Evolutionary conservation across 306 rosid genomes (phyloP).

Genomic region (Phaseolus lunatus): DNA sequence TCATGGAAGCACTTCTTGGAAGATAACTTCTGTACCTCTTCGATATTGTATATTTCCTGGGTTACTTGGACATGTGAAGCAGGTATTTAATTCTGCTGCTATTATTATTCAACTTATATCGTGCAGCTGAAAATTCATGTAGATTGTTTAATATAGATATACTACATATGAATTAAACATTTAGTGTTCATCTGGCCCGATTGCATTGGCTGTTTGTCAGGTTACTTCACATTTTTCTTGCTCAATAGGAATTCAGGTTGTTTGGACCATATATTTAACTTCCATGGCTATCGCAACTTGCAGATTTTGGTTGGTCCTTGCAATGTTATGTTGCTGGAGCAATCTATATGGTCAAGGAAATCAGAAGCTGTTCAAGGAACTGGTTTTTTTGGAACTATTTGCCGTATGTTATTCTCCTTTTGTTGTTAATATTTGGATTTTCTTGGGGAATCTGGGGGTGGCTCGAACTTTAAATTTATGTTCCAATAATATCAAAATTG

Average conservation of each 20-base stretch:
- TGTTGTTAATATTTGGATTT: not conserved
- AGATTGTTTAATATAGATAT: constrained; percentile 30
- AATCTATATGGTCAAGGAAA: constrained; percentile 15
- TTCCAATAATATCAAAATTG: not conserved
- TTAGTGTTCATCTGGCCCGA: constrained; percentile 37
- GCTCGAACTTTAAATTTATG: not conserved
- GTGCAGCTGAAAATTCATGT: constrained; percentile 31
- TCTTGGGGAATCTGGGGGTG: not conserved
- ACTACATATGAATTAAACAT: constrained; percentile 19
- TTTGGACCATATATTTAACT: constrained; percentile 28
- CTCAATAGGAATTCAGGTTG: constrained; percentile 22
- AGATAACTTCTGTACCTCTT: constrained; percentile 22
- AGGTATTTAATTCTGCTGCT: constrained; percentile 38
- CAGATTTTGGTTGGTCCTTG: constrained; percentile 39
- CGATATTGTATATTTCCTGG: constrained; percentile 6
- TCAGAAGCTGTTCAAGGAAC: constrained; percentile 36
- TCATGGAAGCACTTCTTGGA: constrained; percentile 26
- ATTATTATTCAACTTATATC: constrained; percentile 15
- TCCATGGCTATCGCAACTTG: constrained; percentile 20
- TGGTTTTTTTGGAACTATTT: constrained; percentile 23
- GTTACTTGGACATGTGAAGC: constrained; percentile 3
- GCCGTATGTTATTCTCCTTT: constrained; percentile 36
- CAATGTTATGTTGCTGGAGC: constrained; percentile 42
- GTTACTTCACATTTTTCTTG: not conserved
- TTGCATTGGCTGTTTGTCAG: not conserved